These are phyloP conservation scores for Trichoderma erinaceum DNA, from an alignment of 495 filamentous ascomycete genomes.

Conservation along the genomic window DNA sequence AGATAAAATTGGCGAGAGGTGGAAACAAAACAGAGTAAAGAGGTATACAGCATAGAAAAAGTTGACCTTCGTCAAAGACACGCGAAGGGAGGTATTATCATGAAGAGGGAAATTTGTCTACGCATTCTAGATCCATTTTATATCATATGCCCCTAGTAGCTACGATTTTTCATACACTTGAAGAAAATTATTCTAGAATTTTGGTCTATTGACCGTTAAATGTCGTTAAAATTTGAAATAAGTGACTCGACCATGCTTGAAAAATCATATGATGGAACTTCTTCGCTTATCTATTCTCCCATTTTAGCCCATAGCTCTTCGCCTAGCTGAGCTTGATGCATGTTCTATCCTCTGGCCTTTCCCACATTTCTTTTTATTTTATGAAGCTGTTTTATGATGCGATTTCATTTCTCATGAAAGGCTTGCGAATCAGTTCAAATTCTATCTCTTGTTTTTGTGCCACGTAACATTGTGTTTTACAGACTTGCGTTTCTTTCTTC, in stretches of 20 bases:
- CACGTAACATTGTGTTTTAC: not conserved
- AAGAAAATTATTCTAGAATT: not conserved
- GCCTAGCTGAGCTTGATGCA: too few relatives aligned
- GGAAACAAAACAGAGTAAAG: not conserved
- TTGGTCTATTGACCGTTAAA: not conserved
- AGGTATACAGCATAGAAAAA: conserved; percentile 2
- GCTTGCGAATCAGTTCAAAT: too few relatives aligned
- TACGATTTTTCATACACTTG: not conserved
- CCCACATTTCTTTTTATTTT: too few relatives aligned
- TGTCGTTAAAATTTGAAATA: not conserved
- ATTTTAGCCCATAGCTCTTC: too few relatives aligned
- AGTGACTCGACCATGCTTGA: too few relatives aligned
- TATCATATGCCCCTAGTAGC: conserved; percentile 5
- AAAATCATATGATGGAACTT: too few relatives aligned
- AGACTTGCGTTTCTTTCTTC: not conserved
- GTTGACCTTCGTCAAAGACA: not conserved
- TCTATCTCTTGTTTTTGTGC: too few relatives aligned
- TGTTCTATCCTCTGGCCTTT: too few relatives aligned
- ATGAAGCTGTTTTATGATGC: too few relatives aligned
- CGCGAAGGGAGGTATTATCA: not conserved
- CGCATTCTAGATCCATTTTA: conserved; percentile 2
- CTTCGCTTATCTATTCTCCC: too few relatives aligned
- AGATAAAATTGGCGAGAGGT: not conserved
- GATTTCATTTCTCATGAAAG: too few relatives aligned
- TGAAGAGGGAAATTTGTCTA: not conserved